Evolutionary conservation across 73 alveolate genomes (phyloP), one percentile per base, ranked within the genome.

Genomic region (Loxodes magnus): DNA sequence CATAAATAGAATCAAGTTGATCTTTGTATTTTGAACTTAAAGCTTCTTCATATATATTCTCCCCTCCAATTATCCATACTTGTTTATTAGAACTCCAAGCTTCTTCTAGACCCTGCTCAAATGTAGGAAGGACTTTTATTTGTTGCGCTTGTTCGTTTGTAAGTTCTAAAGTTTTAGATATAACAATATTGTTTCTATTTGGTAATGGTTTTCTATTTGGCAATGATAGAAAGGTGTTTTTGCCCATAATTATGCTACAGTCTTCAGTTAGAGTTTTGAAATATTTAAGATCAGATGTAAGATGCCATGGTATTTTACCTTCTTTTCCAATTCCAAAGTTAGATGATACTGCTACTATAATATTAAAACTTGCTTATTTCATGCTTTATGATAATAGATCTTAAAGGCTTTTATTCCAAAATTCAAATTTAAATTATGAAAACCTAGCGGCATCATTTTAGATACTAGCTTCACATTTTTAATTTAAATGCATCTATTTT

Each of bases 181-280:
- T 25, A 24, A 77, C 83, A 38, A 84, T 72, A 65, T 87, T 90
- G 35, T 67, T 25, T 22, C 98, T 67, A 20, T 66, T 60, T 2
- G 58, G 33, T 14, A 90, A 68, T 2, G 96, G 96, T 28, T 82
- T 61, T 21, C 66, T 63, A 42, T 36, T 55, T 1, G 97, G 97
- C 19, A 87, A 56, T 31, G 93, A 72, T 28, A 82, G 96, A 91
- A 93, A 90, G 10, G 96, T 90, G 35, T 82, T 87, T 39, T 93
- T 68, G 9, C 94, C 94, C 92, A 82, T 75, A 24, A 74, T 59
- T 22, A 79, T 83, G 17, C 87, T 84, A 35, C 65, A 74, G 20
- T 35, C 28, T 12, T 21, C 24, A 21, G 83, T 69, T 21, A 69
- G 52, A 22, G 19, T 38, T 35, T 69, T 69, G 39, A 69, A 69